Evolutionary conservation across 2,329 filamentous ascomycete species (phyloP).

Genomic region (Xylariaceae sp.): DNA sequence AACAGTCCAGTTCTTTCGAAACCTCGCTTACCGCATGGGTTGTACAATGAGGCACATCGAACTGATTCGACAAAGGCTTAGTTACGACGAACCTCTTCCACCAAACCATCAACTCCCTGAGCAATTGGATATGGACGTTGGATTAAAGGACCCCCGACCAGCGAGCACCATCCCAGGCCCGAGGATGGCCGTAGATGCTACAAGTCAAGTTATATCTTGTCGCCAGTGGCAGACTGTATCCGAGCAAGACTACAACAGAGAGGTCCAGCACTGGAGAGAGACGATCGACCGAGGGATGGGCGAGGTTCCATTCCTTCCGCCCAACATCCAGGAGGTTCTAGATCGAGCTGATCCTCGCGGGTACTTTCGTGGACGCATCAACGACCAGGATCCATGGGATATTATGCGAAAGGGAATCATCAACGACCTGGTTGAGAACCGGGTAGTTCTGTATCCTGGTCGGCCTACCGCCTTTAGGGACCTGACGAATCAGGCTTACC

Average conservation of each 20-base stretch:
- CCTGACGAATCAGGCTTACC: constrained; percentile 10
- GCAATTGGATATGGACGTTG: constrained; percentile 9
- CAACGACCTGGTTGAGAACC: constrained; percentile 39
- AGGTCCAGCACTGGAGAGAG: constrained; percentile 14
- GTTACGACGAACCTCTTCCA: constrained; percentile 6
- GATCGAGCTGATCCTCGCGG: constrained; percentile 26
- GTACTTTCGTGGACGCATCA: constrained; percentile 5
- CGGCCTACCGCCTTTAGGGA: constrained; percentile 24
- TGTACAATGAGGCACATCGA: constrained; percentile 25
- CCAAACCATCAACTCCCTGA: not conserved
- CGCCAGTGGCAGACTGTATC: constrained; percentile 20
- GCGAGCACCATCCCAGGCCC: not conserved
- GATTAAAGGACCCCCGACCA: constrained; percentile 11
- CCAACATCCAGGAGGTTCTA: constrained; percentile 26
- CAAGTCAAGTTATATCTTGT: not conserved
- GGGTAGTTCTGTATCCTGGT: constrained; percentile 37
- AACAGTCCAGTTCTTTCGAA: constrained; percentile 26
- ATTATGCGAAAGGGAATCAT: constrained; percentile 37
- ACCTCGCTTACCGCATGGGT: constrained; percentile 37
- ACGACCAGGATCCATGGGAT: constrained; percentile 13
- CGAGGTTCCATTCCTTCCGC: constrained; percentile 17
- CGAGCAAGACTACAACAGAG: constrained; percentile 8
- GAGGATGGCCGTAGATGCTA: not conserved
- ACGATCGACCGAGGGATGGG: constrained; percentile 16
- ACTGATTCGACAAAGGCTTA: constrained; percentile 16